A percentile compares a stretch with the other conserved stretches of the same genome.
Conservation (phyloP, 345 rosid genomes). For the Arabis hirsuta region DNA sequence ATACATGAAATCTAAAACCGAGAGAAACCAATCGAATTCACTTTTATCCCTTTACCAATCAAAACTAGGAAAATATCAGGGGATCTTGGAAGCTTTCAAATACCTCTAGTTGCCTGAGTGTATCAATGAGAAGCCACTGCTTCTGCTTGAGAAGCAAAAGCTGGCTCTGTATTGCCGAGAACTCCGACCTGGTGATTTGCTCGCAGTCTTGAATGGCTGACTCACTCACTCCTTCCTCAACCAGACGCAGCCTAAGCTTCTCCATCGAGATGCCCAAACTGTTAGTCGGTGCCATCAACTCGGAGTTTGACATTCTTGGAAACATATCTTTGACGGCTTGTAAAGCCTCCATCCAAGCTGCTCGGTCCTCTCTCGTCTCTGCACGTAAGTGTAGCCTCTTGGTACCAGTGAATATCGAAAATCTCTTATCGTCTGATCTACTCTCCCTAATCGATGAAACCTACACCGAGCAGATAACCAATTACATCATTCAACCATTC, state of each 20-base stretch:
- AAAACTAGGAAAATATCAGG: background rate
- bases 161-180: conserved; percentile 66
- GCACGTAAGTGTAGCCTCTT: conserved; percentile 89
- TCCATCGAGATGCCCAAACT: conserved; percentile 66
- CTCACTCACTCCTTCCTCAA: conserved; percentile 76
- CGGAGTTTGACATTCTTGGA: conserved; percentile 91
- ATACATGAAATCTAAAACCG: background rate
- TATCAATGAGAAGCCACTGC: conserved; percentile 80
- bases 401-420: conserved; percentile 90
- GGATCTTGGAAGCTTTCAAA: background rate
- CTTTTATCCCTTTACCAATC: background rate
- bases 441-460: conserved; percentile 61
- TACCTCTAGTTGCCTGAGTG: conserved; percentile 96
- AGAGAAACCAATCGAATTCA: background rate
- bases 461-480: background rate
- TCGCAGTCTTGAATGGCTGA: conserved; percentile 79
- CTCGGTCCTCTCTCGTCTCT: conserved; percentile 77
- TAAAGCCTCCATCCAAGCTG: conserved; percentile 84
- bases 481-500: background rate
- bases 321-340: conserved; percentile 93
- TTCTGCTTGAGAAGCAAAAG: conserved; percentile 83
- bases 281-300: conserved; percentile 75
- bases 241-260: conserved; percentile 72
- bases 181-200: conserved; percentile 86
- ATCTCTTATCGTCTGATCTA: conserved; percentile 92